Evolutionary conservation across 305 asterid species (phyloP).

Genomic region (Nicotiana rustica): DNA sequence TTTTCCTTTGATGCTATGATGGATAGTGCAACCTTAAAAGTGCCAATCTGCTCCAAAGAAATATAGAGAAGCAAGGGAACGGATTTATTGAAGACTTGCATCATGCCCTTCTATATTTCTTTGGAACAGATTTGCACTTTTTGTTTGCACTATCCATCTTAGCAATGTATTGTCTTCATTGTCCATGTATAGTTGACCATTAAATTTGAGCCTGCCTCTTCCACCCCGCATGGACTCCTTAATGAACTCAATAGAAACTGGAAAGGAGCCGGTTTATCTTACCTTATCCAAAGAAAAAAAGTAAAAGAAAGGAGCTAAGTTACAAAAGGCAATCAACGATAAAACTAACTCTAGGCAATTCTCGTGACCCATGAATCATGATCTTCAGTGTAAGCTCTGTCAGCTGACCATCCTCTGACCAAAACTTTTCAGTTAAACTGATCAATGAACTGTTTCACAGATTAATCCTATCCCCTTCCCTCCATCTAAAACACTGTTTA

Average conservation of each 20-base stretch:
- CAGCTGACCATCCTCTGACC: constrained; percentile 9
- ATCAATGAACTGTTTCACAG: neutral
- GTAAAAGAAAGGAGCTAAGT: constrained; percentile 14
- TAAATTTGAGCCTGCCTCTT: neutral
- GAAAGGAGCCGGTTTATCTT: neutral
- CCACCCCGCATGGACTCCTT: constrained; percentile 7
- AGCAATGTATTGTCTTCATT: constrained; percentile 9
- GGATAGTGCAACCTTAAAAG: too few species aligned
- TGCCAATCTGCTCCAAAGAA: too few species aligned
- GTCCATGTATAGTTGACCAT: neutral
- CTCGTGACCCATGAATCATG: neutral
- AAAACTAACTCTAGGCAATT: neutral
- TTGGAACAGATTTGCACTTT: constrained; percentile 1
- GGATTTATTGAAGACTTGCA: too few species aligned
- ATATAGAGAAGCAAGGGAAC: too few species aligned
- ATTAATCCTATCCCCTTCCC: constrained; percentile 3
- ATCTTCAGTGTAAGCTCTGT: neutral
- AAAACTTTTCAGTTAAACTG: constrained; percentile 25
- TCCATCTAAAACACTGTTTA: neutral
- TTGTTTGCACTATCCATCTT: neutral
- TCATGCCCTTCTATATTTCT: neutral
- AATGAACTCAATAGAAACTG: neutral
- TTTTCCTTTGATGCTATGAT: too few species aligned
- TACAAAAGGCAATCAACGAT: neutral
- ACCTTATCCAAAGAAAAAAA: constrained; percentile 15